These are phyloP conservation scores for Moniliella sp. DNA, from an alignment of 1,284 basidiomycete genomes.

Conservation along the genomic window DNA sequence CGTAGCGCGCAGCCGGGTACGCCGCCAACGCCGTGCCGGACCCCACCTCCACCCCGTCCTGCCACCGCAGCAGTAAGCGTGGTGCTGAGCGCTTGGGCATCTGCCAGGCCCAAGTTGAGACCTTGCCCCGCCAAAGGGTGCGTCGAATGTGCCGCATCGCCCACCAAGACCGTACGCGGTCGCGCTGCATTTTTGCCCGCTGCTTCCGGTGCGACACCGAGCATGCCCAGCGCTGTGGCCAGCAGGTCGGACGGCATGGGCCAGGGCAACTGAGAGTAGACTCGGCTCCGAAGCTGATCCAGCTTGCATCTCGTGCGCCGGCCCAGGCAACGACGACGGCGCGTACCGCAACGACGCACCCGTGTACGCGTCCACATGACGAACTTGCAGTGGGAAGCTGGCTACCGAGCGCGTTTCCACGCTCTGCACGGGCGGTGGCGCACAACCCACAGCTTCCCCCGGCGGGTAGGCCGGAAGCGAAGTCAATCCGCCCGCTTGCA, in stretches of 20 bases:
- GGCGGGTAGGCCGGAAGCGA: conserved; percentile 2
- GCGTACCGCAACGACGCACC: conserved; percentile 39
- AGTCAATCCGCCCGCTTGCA: conserved; percentile 5
- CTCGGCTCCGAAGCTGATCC: too few species aligned
- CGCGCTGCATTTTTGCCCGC: conserved; percentile 30
- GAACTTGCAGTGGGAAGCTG: conserved; percentile 69
- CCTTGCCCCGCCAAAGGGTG: conserved; percentile 97
- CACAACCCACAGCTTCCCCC: too few species aligned
- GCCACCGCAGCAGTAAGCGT: conserved; percentile 8
- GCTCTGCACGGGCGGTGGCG: conserved; percentile 38
- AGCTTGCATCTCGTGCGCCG: too few species aligned
- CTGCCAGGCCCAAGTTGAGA: conserved; percentile 71
- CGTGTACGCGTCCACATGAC: conserved; percentile 67
- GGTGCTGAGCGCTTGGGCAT: conserved; percentile 37
- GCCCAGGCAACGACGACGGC: too few species aligned
- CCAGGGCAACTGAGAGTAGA: background rate
- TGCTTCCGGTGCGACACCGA: conserved; percentile 11
- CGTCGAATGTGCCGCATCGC: conserved; percentile 83
- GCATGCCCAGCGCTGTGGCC: conserved; percentile 8
- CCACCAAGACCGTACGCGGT: conserved; percentile 62
- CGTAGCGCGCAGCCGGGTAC: conserved; percentile 21
- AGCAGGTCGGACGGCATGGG: conserved; percentile 7
- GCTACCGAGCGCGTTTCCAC: conserved; percentile 60
- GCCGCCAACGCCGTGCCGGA: conserved; percentile 12
- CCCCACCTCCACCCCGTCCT: conserved; percentile 20